phyloP scores from a whole-genome alignment of 768 basidiomycete species.

The Hygrophorus russula region DNA sequence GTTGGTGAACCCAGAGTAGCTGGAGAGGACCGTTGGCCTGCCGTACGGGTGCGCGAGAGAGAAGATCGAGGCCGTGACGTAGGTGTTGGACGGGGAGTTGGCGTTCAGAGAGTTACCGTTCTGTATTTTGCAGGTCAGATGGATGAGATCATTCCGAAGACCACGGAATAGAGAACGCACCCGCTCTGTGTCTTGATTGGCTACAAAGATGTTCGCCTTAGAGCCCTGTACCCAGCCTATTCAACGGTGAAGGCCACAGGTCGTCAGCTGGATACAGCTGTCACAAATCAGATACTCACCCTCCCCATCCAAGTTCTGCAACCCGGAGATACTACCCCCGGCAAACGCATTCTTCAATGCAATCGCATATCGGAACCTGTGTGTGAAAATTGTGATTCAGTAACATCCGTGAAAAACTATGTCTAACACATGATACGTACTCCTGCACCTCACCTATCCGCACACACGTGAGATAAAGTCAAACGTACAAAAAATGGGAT shows the following conservation, averaged over 20 bases:
- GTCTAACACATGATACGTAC: constrained; percentile 18
- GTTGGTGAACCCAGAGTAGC: constrained; percentile 37
- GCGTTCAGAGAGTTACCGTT: constrained; percentile 42
- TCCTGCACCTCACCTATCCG: constrained; percentile 58
- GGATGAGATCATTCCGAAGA: not conserved
- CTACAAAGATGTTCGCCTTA: constrained; percentile 52
- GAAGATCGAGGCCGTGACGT: constrained; percentile 48
- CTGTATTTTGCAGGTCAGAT: constrained; percentile 15
- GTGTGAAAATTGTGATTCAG: not conserved
- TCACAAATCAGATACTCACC: constrained; percentile 19
- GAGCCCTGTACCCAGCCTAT: constrained; percentile 47
- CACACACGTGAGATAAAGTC: not conserved
- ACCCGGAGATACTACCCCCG: constrained; percentile 34
- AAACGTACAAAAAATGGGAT: not conserved
- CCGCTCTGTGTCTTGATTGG: constrained; percentile 63
- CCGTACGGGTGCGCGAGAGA: constrained; percentile 61
- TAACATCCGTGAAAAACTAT: not conserved
- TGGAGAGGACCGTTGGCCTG: constrained; percentile 51
- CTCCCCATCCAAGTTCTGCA: constrained; percentile 39
- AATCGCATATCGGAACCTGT: constrained; percentile 48
- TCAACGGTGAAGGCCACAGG: not conserved
- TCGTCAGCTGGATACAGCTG: not conserved
- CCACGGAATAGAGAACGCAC: constrained; percentile 15
- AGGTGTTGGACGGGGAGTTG: constrained; percentile 56
- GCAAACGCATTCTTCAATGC: constrained; percentile 42